phyloP scores from a whole-genome alignment of 306 rosid genomes.

The Datisca glomerata region DNA sequence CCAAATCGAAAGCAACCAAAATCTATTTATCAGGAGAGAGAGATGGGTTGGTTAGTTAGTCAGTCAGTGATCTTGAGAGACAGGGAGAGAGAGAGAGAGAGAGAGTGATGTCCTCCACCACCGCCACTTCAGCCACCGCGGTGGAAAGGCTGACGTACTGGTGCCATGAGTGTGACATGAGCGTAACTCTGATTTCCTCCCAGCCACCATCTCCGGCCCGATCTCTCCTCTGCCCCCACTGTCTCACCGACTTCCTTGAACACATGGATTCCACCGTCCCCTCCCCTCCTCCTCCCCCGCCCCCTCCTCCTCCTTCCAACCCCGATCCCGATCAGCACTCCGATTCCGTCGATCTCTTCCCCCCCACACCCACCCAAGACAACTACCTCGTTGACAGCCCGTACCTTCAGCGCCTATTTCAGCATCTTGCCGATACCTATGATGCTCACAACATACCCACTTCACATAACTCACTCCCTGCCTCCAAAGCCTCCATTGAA shows the following conservation, averaged over 20 bases:
- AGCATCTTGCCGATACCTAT: conserved; percentile 23
- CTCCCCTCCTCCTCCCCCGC: conserved; percentile 21
- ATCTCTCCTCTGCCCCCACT: conserved; percentile 48
- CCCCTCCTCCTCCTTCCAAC: conserved; percentile 11
- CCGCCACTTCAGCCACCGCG: conserved; percentile 7
- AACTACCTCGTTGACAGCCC: conserved; percentile 24
- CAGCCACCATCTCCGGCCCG: conserved; percentile 9
- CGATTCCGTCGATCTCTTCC: conserved; percentile 11
- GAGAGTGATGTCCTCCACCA: conserved; percentile 10
- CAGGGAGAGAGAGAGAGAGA: not conserved
- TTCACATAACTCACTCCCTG: conserved; percentile 12
- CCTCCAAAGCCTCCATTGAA: conserved; percentile 19
- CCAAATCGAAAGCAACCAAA: not conserved
- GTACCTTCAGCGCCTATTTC: conserved; percentile 27
- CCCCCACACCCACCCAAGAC: conserved; percentile 8
- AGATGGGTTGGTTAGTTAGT: not conserved
- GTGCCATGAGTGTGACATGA: conserved; percentile 96
- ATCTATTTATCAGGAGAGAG: not conserved
- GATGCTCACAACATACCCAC: not conserved
- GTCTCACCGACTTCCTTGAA: conserved; percentile 60
- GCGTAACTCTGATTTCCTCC: conserved; percentile 39
- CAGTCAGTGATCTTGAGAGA: not conserved
- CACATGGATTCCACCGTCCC: conserved; percentile 51
- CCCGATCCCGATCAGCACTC: conserved; percentile 1
- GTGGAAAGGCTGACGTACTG: conserved; percentile 46